Evolutionary conservation across 352 stramenopile genomes (phyloP).

Genomic region (Phytophthora syringae): DNA sequence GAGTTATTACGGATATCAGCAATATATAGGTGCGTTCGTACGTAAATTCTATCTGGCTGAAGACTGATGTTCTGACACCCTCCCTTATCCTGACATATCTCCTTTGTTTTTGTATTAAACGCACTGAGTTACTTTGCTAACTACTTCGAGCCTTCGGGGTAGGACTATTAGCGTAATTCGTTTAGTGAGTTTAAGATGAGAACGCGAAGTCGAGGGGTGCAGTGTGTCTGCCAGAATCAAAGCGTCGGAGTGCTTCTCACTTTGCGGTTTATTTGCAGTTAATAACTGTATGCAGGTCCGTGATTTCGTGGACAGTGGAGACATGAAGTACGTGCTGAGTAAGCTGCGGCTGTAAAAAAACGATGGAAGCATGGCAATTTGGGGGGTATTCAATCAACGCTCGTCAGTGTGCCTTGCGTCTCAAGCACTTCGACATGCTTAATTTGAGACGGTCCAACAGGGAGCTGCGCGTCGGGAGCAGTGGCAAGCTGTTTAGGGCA

Average conservation of each 20-base stretch:
- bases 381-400: background rate
- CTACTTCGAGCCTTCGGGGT: no score
- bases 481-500: background rate
- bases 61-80: no score
- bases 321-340: no score
- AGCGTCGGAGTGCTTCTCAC: background rate
- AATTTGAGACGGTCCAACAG: background rate
- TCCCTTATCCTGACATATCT: no score
- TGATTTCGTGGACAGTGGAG: background rate
- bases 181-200: background rate
- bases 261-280: background rate
- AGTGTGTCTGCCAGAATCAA: background rate
- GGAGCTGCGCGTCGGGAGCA: background rate
- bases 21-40: no score
- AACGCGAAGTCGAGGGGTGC: background rate
- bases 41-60: no score
- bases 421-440: background rate
- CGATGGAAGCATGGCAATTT: no score
- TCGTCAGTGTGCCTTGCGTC: background rate
- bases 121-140: no score
- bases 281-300: constrained; percentile 5
- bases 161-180: background rate
- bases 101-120: no score
- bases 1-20: no score
- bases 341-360: no score